These are phyloP conservation scores for Panaeolus cyanescens DNA, from an alignment of 768 basidiomycete genomes.

Conservation along the genomic window DNA sequence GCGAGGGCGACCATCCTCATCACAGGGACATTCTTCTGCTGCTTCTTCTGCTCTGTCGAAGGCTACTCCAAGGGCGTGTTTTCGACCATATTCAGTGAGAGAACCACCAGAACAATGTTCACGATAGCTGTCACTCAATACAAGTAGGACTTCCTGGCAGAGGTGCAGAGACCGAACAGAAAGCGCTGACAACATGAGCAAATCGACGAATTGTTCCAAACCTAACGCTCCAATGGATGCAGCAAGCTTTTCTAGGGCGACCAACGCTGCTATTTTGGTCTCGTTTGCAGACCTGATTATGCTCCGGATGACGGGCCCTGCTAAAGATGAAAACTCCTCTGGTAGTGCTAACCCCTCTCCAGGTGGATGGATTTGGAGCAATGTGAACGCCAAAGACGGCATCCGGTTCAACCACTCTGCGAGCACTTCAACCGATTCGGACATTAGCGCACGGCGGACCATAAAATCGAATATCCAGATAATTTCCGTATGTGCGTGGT, in stretches of 20 bases:
- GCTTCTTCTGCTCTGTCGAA: conserved; percentile 72
- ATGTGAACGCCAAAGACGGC: conserved; percentile 55
- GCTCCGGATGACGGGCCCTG: conserved; percentile 40
- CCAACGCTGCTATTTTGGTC: conserved; percentile 55
- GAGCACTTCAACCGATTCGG: conserved; percentile 26
- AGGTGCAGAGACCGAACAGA: conserved; percentile 52
- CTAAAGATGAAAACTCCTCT: conserved; percentile 29
- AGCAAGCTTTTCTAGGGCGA: conserved; percentile 57
- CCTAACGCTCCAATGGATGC: conserved; percentile 41
- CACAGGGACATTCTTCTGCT: conserved; percentile 65
- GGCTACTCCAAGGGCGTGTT: conserved; percentile 55
- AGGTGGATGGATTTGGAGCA: conserved; percentile 51
- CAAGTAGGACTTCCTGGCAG: conserved; percentile 61
- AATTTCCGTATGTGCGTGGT: conserved; percentile 57
- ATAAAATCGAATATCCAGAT: conserved; percentile 51
- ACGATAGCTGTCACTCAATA: conserved; percentile 45
- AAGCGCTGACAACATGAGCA: conserved; percentile 53
- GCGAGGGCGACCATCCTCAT: conserved; percentile 56
- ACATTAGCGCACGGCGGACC: conserved; percentile 31
- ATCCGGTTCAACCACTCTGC: conserved; percentile 46
- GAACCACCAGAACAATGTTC: conserved; percentile 22
- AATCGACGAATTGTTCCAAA: conserved; percentile 47
- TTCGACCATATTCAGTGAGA: conserved; percentile 47
- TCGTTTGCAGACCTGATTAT: conserved; percentile 58
- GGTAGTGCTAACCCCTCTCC: conserved; percentile 33